Evolutionary conservation across 2,329 filamentous ascomycete species (phyloP).

Genomic region (Mariannaea elegans): DNA sequence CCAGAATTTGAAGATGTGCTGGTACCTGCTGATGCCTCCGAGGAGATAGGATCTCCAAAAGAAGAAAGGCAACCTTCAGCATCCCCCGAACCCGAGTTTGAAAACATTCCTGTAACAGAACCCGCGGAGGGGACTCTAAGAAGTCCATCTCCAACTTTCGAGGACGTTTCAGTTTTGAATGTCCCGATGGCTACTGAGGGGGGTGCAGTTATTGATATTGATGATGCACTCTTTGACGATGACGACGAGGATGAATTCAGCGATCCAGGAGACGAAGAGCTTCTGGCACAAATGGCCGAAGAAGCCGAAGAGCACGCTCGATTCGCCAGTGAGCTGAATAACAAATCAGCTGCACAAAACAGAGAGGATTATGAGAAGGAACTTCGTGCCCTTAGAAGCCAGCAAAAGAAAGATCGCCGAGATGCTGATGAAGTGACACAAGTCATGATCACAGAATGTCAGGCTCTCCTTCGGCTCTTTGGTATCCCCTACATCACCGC

Average conservation of each 20-base stretch:
- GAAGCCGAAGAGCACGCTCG: slow-evolving; percentile 95
- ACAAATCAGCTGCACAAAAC: slow-evolving; percentile 74
- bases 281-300: slow-evolving; percentile 84
- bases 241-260: slow-evolving; percentile 80
- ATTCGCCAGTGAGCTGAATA: slow-evolving; percentile 88
- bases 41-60: not conserved
- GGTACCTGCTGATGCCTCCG: not conserved
- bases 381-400: slow-evolving; percentile 84
- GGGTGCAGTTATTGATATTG: slow-evolving; percentile 26
- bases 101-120: slow-evolving; percentile 43
- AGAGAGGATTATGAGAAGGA: slow-evolving; percentile 86
- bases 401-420: slow-evolving; percentile 94
- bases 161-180: slow-evolving; percentile 20
- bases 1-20: slow-evolving; percentile 10
- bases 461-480: slow-evolving; percentile 88
- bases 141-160: slow-evolving; percentile 26
- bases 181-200: not conserved
- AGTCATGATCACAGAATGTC: slow-evolving; percentile 95
- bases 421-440: slow-evolving; percentile 98
- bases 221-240: slow-evolving; percentile 56
- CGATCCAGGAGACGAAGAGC: slow-evolving; percentile 90
- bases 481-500: slow-evolving; percentile 96
- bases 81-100: slow-evolving; percentile 48
- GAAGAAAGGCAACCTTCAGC: slow-evolving; percentile 43
- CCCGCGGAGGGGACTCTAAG: slow-evolving; percentile 15